Evolutionary conservation across 1,284 basidiomycete genomes (phyloP), one percentile per base, ranked within the genome.

Genomic region (Ceratobasidium sp.): DNA sequence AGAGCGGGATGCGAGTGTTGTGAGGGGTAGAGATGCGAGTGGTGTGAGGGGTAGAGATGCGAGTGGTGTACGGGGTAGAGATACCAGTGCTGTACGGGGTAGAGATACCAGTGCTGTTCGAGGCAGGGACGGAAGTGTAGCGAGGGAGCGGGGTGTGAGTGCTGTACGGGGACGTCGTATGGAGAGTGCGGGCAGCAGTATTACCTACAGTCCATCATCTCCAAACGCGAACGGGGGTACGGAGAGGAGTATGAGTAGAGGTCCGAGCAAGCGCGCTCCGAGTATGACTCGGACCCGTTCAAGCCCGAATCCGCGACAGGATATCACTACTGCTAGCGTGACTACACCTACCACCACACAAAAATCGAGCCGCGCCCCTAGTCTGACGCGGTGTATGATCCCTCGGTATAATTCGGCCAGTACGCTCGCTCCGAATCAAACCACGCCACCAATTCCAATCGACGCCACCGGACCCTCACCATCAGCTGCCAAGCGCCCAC

Each of bases 131-230:
- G 73, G 59, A 28, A 46, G 17, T 40, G n/a, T 40, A 62, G 50
- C 44, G 40, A 33, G 70, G 44, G 23, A 28, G 10, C 54, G 57
- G 66, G 66, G 66, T 40, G 66, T 33, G 66, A 68, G 66, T 54
- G 66, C 46, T 68, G 66, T 68, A 52, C 66, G 66, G 26, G 66
- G 66, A 5, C 46, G 66, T 17, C 66, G 66, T 68, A 52, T 68
- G 66, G 66, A 68, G 46, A 73, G 66, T 73, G 70, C 20, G 23
- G 52, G 12, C 20, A 26, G 40, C 42, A 50, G 44, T 9, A 56
- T 28, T 75, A 75, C 61, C 73, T 75, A 75, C 73, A 75, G 73
- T 65, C 73, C 73, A 54, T 54, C 59, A 33, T 33, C 33, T 59
- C 59, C 44, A 59, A 57, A 42, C 56, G 52, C 68, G 68, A 70